Evolutionary conservation across 306 rosid species (phyloP), one percentile per base, ranked within the genome.

Genomic region (Psophocarpus tetragonolobus): DNA sequence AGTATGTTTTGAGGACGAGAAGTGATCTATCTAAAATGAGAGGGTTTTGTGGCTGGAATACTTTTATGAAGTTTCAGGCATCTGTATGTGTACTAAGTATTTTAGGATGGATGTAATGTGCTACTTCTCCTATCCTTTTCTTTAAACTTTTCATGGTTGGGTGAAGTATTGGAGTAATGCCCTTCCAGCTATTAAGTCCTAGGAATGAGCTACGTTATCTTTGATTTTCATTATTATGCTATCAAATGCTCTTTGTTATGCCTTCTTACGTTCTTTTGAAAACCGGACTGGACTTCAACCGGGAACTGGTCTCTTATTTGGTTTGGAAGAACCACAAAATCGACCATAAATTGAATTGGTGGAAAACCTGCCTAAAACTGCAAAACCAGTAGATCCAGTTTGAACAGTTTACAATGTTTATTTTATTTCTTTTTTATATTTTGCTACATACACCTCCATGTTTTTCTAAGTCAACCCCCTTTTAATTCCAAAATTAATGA

Each of bases 121-220:
- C 39, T 11, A 45, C 57, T 20, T 57, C 8, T 50, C 48, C 48
- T 79, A 77, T 79, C 12, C 6, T 23, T 65, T 64, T 62, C 10
- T 26, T 11, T 29, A 1, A 36, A 18, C 6, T 62, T 64, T 32
- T 62, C 39, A 21, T 50, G 73, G 18, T 54, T 53, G 11, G 14
- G 36, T 23, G 5, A 27, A 64, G 54, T 64, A 42, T 24, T 68
- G 47, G 66, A 33, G 27, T 15, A 11, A 48, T 47, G 17, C 41
- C 53, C 64, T 23, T 79, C 78, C 57, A 24, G 65, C 72, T 24
- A 24, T 33, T 61, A 71, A 33, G 74, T 80, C 33, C 39, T 54
- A 41, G 29, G 73, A 73, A 47, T 63, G 41, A 72, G 45, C 71
- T 67, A 47, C 27, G 20, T 57, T 32, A 24, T 56, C 18, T 27